Evolutionary conservation across 305 asterid genomes (phyloP), one percentile per base, ranked within the genome.

Genomic region (Coffea humblotiana): DNA sequence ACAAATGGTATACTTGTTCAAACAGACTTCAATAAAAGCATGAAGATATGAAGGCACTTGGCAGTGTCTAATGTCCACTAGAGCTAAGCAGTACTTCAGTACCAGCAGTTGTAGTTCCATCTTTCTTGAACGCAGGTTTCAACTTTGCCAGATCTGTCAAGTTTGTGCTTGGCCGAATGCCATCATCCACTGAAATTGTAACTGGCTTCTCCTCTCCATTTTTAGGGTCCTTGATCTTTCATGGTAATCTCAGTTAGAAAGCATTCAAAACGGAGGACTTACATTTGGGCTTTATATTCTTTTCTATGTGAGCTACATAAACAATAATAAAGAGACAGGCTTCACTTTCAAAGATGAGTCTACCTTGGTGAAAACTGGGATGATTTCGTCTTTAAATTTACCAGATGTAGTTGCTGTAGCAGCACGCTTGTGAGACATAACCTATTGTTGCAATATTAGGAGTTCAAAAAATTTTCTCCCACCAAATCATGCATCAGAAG

Each of bases 21-120:
- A 25, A 61, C 40, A 23, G 43, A 60, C 14, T 67, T 75, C n/a
- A 61, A 10, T 3, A 5, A 29, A 82, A 80, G 7, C 13, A 23
- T 8, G 58, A 32, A 58, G 77, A 27, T 63, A 65, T 29, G 72
- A 77, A 76, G 74, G 37, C 56, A 56, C 51, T 72, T n/a, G 49
- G 10, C 35, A 52, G 72, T 51, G 11, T 25, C 13, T 45, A 58
- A 66, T 63, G 66, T n/a, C 19, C 25, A 78, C 14, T 47, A 64
- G 47, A 43, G 52, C 15, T 25, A 58, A 61, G 73, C 18, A 83
- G 35, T 29, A 52, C 13, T 64, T 40, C 4, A 76, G 58, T 90
- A 95, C 99, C 98, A 76, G 99, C 98, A 82, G 99, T 95, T 74
- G 99, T 95, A 35, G 97, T 73, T 76, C 99, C 99, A 54, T 88